Percentiles rank a stretch among this genome's conserved stretches.
These are phyloP conservation scores for Vanderwaltozyma tropicalis DNA, from an alignment of 805 yeast genomes.

Conservation along the genomic window DNA sequence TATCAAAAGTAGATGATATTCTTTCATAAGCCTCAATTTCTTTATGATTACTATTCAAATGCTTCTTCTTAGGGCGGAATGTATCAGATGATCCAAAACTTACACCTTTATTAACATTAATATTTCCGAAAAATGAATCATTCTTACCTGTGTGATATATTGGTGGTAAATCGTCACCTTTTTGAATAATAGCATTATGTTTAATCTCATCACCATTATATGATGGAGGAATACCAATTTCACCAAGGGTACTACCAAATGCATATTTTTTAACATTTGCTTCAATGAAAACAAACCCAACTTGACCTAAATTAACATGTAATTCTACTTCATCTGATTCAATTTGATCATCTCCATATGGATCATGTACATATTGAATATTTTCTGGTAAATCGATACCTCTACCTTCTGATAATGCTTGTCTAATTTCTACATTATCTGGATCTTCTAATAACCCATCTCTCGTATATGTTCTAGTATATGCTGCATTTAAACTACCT, in stretches of 20 bases:
- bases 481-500: slow-evolving; percentile 32
- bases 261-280: slow-evolving; percentile 83
- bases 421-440: slow-evolving; percentile 24
- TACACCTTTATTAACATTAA: slow-evolving; percentile 1
- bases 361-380: slow-evolving; percentile 17
- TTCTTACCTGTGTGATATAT: slow-evolving; percentile 46
- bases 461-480: slow-evolving; percentile 28
- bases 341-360: slow-evolving; percentile 9
- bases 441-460: slow-evolving; percentile 29
- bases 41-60: neutral
- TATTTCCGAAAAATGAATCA: slow-evolving; percentile 8
- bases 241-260: slow-evolving; percentile 39
- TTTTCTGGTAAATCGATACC: slow-evolving; percentile 17
- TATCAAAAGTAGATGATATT: slow-evolving; percentile 27
- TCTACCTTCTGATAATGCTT: slow-evolving; percentile 15
- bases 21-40: slow-evolving; percentile 22
- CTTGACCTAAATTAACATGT: slow-evolving; percentile 66
- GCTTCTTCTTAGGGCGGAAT: neutral
- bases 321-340: slow-evolving; percentile 29
- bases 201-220: slow-evolving; percentile 32
- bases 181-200: slow-evolving; percentile 49
- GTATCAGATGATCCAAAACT: neutral
- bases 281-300: slow-evolving; percentile 71
- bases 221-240: slow-evolving; percentile 37
- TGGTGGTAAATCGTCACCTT: slow-evolving; percentile 68